phyloP scores from a whole-genome alignment of 441 rosid species.

The Bruguiera hainesii region DNA sequence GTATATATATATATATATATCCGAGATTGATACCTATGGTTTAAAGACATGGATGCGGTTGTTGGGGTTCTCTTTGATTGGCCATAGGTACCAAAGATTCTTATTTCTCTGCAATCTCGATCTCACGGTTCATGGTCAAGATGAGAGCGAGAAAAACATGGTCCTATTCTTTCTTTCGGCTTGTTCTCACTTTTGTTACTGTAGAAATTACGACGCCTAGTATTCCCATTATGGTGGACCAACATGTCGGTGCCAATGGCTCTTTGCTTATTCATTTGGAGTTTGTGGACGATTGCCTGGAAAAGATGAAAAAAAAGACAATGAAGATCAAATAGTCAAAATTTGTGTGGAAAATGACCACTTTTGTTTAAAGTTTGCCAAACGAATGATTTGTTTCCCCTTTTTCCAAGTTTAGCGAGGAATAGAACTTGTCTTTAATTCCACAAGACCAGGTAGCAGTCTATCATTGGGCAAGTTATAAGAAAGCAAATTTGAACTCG shows the following conservation, averaged over 20 bases:
- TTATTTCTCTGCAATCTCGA: not conserved
- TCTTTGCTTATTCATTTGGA: not conserved
- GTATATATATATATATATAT: not conserved
- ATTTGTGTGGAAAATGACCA: too few species aligned
- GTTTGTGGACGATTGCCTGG: not conserved
- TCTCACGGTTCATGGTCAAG: constrained; percentile 2
- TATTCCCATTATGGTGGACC: constrained; percentile 19
- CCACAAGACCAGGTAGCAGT: too few species aligned
- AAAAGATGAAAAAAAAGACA: not conserved
- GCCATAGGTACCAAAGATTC: not conserved
- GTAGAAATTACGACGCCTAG: constrained; percentile 6
- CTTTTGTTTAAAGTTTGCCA: too few species aligned
- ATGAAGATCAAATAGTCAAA: not conserved
- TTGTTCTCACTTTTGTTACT: constrained; percentile 1
- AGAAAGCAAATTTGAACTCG: too few species aligned
- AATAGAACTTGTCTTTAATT: too few species aligned
- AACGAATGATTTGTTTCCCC: too few species aligned
- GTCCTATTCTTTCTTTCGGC: not conserved
- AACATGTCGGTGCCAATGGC: not conserved
- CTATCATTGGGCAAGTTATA: too few species aligned
- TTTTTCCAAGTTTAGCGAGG: too few species aligned
- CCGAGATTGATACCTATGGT: not conserved
- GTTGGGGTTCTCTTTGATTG: constrained; percentile 5
- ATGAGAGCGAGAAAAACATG: constrained; percentile 3
- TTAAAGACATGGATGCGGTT: constrained; percentile 11